Evolutionary conservation across 805 yeast species (phyloP).

Genomic region (Nakazawaea pomicola): DNA sequence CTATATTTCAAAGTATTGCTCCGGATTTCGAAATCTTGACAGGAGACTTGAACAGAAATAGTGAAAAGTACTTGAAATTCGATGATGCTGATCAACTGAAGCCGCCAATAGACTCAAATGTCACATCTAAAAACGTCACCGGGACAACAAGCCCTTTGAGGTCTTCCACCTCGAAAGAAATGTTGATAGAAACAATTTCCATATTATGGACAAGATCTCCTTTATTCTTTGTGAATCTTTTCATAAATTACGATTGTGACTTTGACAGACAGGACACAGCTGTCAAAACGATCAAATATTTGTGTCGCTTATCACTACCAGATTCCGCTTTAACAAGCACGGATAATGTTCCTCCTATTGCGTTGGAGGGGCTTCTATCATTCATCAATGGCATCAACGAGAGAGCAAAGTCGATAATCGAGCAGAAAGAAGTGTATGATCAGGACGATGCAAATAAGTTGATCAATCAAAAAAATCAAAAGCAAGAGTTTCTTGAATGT

Average conservation of each 20-base stretch:
- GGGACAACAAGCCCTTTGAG: constrained; percentile 17
- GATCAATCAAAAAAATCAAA: constrained; percentile 43
- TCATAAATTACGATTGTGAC: constrained; percentile 86
- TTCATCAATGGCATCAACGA: constrained; percentile 60
- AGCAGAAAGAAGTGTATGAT: constrained; percentile 1
- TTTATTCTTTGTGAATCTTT: constrained; percentile 66
- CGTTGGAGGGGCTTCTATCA: constrained; percentile 80
- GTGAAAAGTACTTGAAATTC: constrained; percentile 25
- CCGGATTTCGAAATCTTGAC: constrained; percentile 21
- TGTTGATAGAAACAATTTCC: constrained; percentile 79
- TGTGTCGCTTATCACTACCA: constrained; percentile 78
- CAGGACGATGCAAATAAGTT: constrained; percentile 23
- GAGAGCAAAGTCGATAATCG: constrained; percentile 31
- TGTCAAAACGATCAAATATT: constrained; percentile 56
- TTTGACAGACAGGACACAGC: constrained; percentile 80
- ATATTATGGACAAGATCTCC: constrained; percentile 80
- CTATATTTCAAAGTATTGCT: constrained; percentile 47
- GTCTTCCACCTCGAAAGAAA: constrained; percentile 56
- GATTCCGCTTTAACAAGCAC: constrained; percentile 79
- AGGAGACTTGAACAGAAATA: constrained; percentile 22
- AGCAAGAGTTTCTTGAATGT: constrained; percentile 73
- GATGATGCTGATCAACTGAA: constrained; percentile 20
- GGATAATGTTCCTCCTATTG: constrained; percentile 86
- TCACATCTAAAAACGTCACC: constrained; percentile 14
- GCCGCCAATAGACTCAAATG: constrained; percentile 23